Evolutionary conservation across 352 stramenopile species (phyloP), one percentile per base, ranked within the genome.

Genomic region (Lagenidium giganteum): DNA sequence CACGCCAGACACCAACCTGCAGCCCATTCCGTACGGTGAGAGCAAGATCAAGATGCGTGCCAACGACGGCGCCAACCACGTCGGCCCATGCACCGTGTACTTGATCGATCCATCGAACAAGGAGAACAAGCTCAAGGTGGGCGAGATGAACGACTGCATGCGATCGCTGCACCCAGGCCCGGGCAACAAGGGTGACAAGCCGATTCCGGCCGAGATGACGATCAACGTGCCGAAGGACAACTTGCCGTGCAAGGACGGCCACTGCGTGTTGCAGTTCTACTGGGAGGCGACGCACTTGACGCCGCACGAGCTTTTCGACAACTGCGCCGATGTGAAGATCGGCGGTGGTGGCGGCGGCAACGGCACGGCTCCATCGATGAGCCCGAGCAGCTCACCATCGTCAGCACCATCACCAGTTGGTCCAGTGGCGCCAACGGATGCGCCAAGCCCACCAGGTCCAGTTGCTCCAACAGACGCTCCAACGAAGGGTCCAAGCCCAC

Each of bases 61-160:
- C 32, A 38, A 38, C 32, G 32, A 38, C 16, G 32, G 32, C 9
- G 36, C 36, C 36, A 43, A 43, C 36, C 36, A 43, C 36, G 16
- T 43, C 16, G 36, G 36, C 13, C 36, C 14, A 8, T 43, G 36
- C 36, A 43, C 24, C 11, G 36, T 29, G 21, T 30, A 43, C 36
- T 21, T 43, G 9, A 18, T 43, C 8, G 16, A 43, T 18, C 36
- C 36, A 11, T 17, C 24, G 21, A 30, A 43, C 36, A 30, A 43
- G 36, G 16, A 18, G 14, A 28, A 17, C 13, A 43, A 43, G 36
- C 14, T 22, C 8, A 13, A 30, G 21, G 20, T 43, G 7, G 36
- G 36, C 28, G 11, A 8, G 9, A 26, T 43, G 14, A 17, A 43
- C 9, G 20, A 43, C 36, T 43, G 36, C 36, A 43, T 43, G 36